Evolutionary conservation across 2,329 filamentous ascomycete species (phyloP).

Genomic region (Acarospora socialis): DNA sequence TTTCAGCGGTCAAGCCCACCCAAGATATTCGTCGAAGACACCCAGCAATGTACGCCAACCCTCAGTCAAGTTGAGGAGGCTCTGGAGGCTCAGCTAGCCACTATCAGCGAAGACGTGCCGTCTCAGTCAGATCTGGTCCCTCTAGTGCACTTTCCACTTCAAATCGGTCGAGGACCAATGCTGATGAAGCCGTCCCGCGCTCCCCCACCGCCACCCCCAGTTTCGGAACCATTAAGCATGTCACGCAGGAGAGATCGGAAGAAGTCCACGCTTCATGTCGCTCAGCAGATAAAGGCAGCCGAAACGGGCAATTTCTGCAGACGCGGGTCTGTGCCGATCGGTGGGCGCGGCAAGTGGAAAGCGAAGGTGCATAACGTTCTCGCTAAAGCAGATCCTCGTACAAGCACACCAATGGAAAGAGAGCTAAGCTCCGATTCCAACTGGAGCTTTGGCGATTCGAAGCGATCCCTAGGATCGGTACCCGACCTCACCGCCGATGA

Average conservation of each 20-base stretch:
- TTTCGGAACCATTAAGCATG: slow-evolving; percentile 6
- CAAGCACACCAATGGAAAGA: slow-evolving; percentile 6
- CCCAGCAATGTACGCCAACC: slow-evolving; percentile 9
- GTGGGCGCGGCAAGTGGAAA: slow-evolving; percentile 6
- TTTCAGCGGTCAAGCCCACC: slow-evolving; percentile 12
- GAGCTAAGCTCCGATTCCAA: slow-evolving; percentile 12
- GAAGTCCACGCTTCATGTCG: slow-evolving; percentile 11
- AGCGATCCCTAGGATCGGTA: no score
- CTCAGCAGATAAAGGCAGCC: slow-evolving; percentile 11
- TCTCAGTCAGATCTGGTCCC: slow-evolving; percentile 4
- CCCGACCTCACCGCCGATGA: no score
- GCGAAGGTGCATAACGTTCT: slow-evolving; percentile 11
- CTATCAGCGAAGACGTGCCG: slow-evolving; percentile 14
- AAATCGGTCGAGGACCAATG: slow-evolving; percentile 15
- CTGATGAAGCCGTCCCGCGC: slow-evolving; percentile 15
- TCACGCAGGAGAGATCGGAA: slow-evolving; percentile 10
- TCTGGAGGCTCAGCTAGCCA: slow-evolving; percentile 22
- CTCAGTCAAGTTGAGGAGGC: slow-evolving; percentile 23
- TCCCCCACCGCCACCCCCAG: slow-evolving; percentile 12
- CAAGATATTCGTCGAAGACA: slow-evolving; percentile 6
- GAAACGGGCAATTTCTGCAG: slow-evolving; percentile 4
- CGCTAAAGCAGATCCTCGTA: slow-evolving; percentile 6
- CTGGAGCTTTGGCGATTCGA: slow-evolving; percentile 13
- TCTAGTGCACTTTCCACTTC: slow-evolving; percentile 11
- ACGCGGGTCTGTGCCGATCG: slow-evolving; percentile 10